Conservation (phyloP, 495 filamentous ascomycete genomes). For the Neurospora africana region DNA sequence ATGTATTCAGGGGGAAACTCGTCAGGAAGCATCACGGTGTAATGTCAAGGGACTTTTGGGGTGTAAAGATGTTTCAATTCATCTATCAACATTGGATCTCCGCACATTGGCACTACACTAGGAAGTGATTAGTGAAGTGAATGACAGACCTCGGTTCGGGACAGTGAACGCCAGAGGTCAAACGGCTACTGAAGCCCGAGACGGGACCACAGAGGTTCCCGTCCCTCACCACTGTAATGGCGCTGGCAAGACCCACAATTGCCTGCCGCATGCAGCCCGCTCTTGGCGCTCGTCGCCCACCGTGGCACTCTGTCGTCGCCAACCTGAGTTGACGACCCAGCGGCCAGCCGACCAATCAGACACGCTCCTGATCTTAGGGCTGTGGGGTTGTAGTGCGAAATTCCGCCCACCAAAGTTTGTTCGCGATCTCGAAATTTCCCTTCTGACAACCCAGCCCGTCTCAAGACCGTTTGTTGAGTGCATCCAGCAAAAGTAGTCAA, state of each 20-base stretch:
- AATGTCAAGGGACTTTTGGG: not conserved
- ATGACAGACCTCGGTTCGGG: not conserved
- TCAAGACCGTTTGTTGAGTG: conserved; percentile 17
- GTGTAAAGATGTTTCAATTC: not conserved
- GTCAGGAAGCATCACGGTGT: conserved; percentile 8
- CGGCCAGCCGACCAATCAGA: not conserved
- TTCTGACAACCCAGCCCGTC: conserved; percentile 22
- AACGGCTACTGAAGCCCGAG: not conserved
- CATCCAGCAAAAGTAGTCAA: conserved; percentile 40
- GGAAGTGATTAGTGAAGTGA: not conserved
- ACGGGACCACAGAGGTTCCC: not conserved
- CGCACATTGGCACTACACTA: not conserved
- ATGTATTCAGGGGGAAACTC: conserved; percentile 15
- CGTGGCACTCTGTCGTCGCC: conserved; percentile 7
- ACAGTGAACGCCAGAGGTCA: not conserved
- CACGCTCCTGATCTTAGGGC: conserved; percentile 15
- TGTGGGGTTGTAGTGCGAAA: conserved; percentile 26
- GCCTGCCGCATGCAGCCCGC: not conserved
- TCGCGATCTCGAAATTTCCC: conserved; percentile 16
- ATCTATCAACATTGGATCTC: not conserved
- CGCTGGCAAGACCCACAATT: not conserved
- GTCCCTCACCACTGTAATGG: not conserved
- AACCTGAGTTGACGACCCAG: conserved; percentile 7
- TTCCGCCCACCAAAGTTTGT: conserved; percentile 25
- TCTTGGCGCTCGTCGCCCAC: not conserved